Conservation (phyloP, 2,329 filamentous ascomycete genomes). For the Phaeomoniella chlamydospora region DNA sequence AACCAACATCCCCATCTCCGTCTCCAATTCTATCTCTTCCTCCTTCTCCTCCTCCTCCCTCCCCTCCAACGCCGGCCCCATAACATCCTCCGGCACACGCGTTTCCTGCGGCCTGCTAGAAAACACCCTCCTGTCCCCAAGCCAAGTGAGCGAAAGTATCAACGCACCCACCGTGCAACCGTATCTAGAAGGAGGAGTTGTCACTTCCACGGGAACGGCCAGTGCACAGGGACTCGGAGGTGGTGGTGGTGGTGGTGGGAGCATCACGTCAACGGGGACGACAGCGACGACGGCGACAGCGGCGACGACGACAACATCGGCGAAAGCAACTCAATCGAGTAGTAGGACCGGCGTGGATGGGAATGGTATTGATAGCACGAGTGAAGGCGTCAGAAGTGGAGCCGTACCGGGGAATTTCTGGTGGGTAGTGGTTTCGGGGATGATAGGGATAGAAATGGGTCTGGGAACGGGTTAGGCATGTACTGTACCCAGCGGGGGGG, state of each 20-base stretch:
- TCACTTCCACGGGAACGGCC: not conserved
- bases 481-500: too few species aligned
- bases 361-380: not conserved
- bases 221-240: not conserved
- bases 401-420: not conserved
- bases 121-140: not conserved
- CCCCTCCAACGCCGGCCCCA: not conserved
- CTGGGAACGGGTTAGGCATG: not conserved
- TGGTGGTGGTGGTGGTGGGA: not conserved
- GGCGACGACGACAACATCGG: not conserved
- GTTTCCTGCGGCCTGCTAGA: conserved; percentile 1
- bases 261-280: not conserved
- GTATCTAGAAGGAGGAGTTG: not conserved
- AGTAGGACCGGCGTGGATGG: not conserved
- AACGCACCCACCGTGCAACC: not conserved
- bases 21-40: conserved; percentile 46
- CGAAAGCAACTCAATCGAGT: too few species aligned
- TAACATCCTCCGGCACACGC: not conserved
- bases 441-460: not conserved
- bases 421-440: not conserved
- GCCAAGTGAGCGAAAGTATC: not conserved
- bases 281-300: not conserved
- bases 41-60: not conserved
- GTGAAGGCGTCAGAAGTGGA: too few species aligned
- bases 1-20: conserved; percentile 54